Evolutionary conservation across 2,329 filamentous ascomycete genomes (phyloP), one percentile per base, ranked within the genome.

Genomic region (Chalaropsis ovoidea): DNA sequence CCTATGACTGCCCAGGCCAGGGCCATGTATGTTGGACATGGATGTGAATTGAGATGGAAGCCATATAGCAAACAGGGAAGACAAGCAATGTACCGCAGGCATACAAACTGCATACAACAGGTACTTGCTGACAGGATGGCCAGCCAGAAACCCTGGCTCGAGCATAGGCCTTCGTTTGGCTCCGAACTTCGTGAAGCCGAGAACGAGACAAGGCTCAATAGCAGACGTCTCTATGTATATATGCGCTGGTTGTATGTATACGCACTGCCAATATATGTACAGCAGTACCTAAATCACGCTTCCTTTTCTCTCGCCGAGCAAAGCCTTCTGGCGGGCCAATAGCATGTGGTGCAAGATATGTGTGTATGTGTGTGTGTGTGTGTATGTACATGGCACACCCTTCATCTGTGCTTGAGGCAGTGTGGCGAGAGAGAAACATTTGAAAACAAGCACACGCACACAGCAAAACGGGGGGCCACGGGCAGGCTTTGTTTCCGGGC

Each of bases 351-450:
- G 31, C 15, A 39, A 13, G 56, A 39, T 2, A 49, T 31, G 52
- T 58, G 24, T 58, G 54, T 31, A 58, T 58, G 54, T 15, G n/a
- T 31, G 52, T 58, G 24, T 58, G 54, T 31, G 31, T 58, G 54
- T 15, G n/a, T 52, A 15, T 52, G 31, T 60, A 60, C 35, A 22
- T 35, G n/a, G n/a, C 1, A 10, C 22, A 17, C 22, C 22, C 39
- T 52, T 52, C 47, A 52, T 52, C 47, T 52, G 47, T 52, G 47
- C 47, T 52, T 27, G 47, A 52, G 47, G 47, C 47, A 52, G 47
- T 52, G 47, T 19, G 19, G 22, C 11, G 22, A 15, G 47, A 22
- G 22, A 52, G 47, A 52, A 52, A 52, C 47, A 52, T 52, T 52
- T 27, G 22, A 13, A 15, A 13, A 52, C 47, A 52, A 2, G 19